phyloP scores from a whole-genome alignment of 257 asterid species.

The Rehmannia glutinosa region DNA sequence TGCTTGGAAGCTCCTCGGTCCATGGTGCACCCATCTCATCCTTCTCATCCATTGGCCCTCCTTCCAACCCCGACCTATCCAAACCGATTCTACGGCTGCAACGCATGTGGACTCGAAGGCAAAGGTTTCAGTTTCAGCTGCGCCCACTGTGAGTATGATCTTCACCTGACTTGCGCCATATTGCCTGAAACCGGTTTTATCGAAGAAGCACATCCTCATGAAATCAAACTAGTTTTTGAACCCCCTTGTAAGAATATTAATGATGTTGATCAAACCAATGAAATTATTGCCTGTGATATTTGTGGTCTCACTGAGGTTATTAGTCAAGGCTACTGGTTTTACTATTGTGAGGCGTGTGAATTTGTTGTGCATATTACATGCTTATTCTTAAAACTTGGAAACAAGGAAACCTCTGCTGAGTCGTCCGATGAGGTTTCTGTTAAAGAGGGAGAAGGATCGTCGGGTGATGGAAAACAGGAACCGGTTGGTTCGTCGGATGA shows the following conservation, averaged over 20 bases:
- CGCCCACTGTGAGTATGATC: neutral
- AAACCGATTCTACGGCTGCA: neutral
- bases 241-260: neutral
- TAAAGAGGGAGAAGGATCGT: too few relatives aligned
- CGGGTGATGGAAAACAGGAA: too few relatives aligned
- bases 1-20: neutral
- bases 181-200: neutral
- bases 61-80: neutral
- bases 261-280: too few relatives aligned
- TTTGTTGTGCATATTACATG: too few relatives aligned
- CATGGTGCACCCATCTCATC: neutral
- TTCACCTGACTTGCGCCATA: neutral
- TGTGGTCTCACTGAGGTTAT: too few relatives aligned
- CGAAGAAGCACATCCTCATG: neutral
- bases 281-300: too few relatives aligned
- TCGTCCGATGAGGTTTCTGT: too few relatives aligned
- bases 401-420: too few relatives aligned
- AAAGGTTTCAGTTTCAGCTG: neutral
- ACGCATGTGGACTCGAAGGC: neutral
- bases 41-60: neutral
- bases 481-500: too few relatives aligned
- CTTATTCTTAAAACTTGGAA: too few relatives aligned
- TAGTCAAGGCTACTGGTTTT: too few relatives aligned
- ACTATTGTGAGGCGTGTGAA: too few relatives aligned
- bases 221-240: neutral